Evolutionary conservation across 176 grass and related monocot genomes (phyloP), one percentile per base, ranked within the genome.

Genomic region (Rhynchospora pubera): DNA sequence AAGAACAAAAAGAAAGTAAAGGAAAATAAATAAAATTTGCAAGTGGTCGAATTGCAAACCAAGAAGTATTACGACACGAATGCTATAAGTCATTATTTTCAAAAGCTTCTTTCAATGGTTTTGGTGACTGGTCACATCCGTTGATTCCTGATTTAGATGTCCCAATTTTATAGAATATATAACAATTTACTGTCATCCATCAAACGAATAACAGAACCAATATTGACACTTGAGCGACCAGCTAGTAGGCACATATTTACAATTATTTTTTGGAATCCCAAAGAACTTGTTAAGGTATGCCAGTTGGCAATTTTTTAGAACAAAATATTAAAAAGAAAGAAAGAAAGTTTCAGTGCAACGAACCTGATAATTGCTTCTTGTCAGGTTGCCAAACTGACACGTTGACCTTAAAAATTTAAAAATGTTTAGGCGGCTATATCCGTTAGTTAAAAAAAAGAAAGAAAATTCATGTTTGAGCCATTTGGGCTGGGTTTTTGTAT

Each of bases 181-280:
- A 48, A 28, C 46, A 53, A 52, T 21, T 75, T 75, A 75, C 47
- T 75, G 47, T 75, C 71, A 75, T 28, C 71, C 19, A 52, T 75
- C 71, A 53, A 53, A 19, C 11, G 22, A 21, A 53, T 52, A 75
- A 75, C 71, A 75, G 47, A 75, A 75, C 47, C 12, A 75, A 75
- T 75, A 75, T 53, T 75, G 71, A 75, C 71, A 75, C 47, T 75
- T 24, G 10, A 75, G 46, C 71, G 52, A 53, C 71, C 71, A 53
- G 11, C 5, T 53, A 52, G 47, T 52, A 26, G 45, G n/a, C 46
- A 53, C 11, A 28, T 52, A 53, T 15, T 53, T 26, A n/a, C 10
- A 52, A 26, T 75, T 75, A 3, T 53, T 75, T 74, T 53, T 75
- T 13, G n/a, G 45, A 30, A 42, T 66, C 8, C 28, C 14, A 16